Base-by-base conservation (phyloP, 2,329 filamentous ascomycete genomes). In the Ophiognomonia clavigignenti-juglandacearum region DNA sequence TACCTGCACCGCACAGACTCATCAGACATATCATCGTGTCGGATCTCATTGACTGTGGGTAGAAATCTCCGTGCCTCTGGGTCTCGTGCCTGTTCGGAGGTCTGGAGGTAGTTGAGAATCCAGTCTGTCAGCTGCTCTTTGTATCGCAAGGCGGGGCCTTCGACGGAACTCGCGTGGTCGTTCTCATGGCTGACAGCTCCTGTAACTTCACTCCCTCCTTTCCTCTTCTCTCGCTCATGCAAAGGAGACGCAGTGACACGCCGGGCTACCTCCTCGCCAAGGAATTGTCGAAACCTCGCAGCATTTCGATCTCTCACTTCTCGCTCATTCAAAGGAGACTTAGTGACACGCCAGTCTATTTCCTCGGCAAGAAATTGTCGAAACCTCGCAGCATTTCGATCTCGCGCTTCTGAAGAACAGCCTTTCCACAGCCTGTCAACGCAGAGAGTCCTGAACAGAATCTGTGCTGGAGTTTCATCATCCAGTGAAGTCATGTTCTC, bases 381-480 rank as follows among this genome's bases (percentile, higher is more conserved):
- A 9, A 45, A 45, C 1, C 36, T 39, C 9, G 6, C 36, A 32
- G 23, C 23, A 19, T 31, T 26, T n/a, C 31, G 27, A 7, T 26
- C 10, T 13, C 27, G 39, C 20, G 20, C 13, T 2, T 31, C 16
- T 4, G 32, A 13, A 24, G 39, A 35, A 13, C 43, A 22, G 4
- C 22, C 22, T 14, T 35, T 23, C 43, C 43, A 40, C 3, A 45
- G 26, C 13, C 7, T 34, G 23, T 45, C 43, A 11, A 35, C 26
- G 7, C 36, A 39, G 4, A 39, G 36, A 8, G 43, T 45, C 27
- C 36, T 45, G 43, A 45, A 40, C 11, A 45, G 36, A 18, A 45
- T 45, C 16, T 45, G 43, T 8, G 40, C n/a, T n/a, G 36, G 43
- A 22, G 23, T 45, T 16, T 45, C 43, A 18, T 38, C 43, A n/a